phyloP scores from a whole-genome alignment of 139 green algal genomes.

The Tetratostichococcus sp. region DNA sequence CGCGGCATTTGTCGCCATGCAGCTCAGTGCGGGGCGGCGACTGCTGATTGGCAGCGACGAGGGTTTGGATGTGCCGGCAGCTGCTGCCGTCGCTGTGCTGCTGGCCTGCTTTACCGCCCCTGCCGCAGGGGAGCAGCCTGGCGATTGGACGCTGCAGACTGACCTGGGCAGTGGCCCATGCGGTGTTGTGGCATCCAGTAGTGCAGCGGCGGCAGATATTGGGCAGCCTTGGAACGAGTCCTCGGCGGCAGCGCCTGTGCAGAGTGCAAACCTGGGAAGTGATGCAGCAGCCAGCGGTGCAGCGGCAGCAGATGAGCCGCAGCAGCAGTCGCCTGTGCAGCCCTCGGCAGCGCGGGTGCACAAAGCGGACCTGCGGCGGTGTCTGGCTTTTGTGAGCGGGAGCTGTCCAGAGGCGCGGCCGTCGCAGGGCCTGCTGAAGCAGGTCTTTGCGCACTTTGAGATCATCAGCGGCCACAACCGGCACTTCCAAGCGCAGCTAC shows the following conservation, averaged over 20 bases:
- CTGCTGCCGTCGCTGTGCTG: conserved; percentile 49
- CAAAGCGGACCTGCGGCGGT: conserved; percentile 53
- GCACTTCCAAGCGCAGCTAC: too few relatives aligned
- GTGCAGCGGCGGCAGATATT: not conserved
- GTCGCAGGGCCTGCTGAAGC: conserved; percentile 55
- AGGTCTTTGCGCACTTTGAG: conserved; percentile 77
- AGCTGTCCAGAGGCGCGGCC: conserved; percentile 50
- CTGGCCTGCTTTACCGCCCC: conserved; percentile 45
- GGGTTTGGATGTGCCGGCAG: conserved; percentile 14
- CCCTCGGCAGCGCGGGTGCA: not conserved
- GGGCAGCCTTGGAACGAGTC: too few relatives aligned
- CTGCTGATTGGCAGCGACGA: conserved; percentile 49
- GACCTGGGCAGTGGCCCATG: not conserved
- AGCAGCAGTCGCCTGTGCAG: too few relatives aligned
- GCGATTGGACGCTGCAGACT: not conserved
- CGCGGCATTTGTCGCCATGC: conserved; percentile 39
- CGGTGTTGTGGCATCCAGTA: not conserved
- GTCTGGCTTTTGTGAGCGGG: conserved; percentile 44
- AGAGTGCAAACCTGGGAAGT: too few relatives aligned
- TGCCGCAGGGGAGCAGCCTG: not conserved
- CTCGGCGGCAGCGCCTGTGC: too few relatives aligned
- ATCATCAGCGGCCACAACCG: not conserved
- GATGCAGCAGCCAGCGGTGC: too few relatives aligned
- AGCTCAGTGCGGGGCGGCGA: conserved; percentile 21
- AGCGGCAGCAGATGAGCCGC: too few relatives aligned